A percentile compares a stretch with the other conserved stretches of the same genome.
These are phyloP conservation scores for Tricholoma terreum DNA, from an alignment of 768 basidiomycete genomes.

Conservation along the genomic window DNA sequence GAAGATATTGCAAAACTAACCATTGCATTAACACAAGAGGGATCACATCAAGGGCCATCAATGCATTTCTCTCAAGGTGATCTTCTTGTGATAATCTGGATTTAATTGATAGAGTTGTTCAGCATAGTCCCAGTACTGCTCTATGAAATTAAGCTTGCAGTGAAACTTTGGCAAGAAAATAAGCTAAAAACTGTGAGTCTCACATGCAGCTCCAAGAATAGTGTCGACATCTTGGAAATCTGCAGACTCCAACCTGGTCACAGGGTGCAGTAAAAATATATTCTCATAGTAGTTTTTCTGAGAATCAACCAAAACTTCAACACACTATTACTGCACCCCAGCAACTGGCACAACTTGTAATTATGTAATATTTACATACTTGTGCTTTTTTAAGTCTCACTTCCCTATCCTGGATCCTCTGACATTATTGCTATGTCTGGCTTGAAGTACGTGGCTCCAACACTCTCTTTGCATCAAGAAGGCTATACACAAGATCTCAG, in stretches of 20 bases:
- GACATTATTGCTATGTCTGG: not conserved
- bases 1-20: not conserved
- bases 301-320: not conserved
- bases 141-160: no score
- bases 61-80: no score
- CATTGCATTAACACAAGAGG: not conserved
- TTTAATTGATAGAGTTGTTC: not conserved
- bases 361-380: not conserved
- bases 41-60: no score
- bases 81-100: no score
- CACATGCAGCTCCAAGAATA: not conserved
- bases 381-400: not conserved
- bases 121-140: not conserved
- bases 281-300: not conserved
- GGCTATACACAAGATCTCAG: not conserved
- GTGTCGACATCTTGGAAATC: no score
- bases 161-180: no score
- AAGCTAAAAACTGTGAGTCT: not conserved
- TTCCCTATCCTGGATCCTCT: not conserved
- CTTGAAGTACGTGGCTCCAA: not conserved
- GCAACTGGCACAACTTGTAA: not conserved
- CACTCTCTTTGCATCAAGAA: slow-evolving; percentile 1
- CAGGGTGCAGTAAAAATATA: not conserved
- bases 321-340: not conserved
- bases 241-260: slow-evolving; percentile 14